phyloP scores from a whole-genome alignment of 1,139 yeast genomes.

The Nadsonia commutata region DNA sequence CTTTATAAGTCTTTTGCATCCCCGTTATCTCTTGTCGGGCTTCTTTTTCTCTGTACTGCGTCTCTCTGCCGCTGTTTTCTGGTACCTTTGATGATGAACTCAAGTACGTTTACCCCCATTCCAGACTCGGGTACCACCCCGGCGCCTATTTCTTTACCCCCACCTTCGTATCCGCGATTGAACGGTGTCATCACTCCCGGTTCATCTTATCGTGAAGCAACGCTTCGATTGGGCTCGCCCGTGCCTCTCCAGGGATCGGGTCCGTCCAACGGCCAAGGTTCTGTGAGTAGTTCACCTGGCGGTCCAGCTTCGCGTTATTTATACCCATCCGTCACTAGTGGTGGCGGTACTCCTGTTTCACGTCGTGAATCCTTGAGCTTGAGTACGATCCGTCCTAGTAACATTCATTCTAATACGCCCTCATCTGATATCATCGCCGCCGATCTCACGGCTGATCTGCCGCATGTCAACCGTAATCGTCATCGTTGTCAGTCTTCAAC shows the following conservation, averaged over 20 bases:
- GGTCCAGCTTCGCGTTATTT: constrained; percentile 1
- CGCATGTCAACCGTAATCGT: no score
- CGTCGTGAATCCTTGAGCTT: no score
- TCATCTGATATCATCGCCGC: no score
- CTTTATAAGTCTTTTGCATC: background rate
- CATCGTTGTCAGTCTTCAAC: no score
- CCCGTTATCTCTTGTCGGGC: constrained; percentile 1
- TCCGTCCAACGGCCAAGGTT: constrained; percentile 4
- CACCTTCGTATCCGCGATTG: no score
- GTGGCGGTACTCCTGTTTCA: no score
- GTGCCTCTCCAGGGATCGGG: constrained; percentile 4
- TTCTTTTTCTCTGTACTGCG: constrained; percentile 1
- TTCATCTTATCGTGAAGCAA: constrained; percentile 4
- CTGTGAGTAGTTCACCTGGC: constrained; percentile 1
- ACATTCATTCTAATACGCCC: no score
- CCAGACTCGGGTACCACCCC: constrained; percentile 3
- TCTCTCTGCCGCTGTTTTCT: constrained; percentile 1
- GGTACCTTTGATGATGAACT: constrained; percentile 1
- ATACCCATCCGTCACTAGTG: no score
- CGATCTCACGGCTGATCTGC: no score
- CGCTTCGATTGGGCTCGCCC: constrained; percentile 4
- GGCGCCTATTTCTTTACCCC: constrained; percentile 2
- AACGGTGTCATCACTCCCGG: no score
- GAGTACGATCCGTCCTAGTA: no score
- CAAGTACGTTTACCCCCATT: constrained; percentile 3